These are phyloP conservation scores for Sporothrix dimorphospora DNA, from an alignment of 2,329 filamentous ascomycete species.

Conservation along the genomic window DNA sequence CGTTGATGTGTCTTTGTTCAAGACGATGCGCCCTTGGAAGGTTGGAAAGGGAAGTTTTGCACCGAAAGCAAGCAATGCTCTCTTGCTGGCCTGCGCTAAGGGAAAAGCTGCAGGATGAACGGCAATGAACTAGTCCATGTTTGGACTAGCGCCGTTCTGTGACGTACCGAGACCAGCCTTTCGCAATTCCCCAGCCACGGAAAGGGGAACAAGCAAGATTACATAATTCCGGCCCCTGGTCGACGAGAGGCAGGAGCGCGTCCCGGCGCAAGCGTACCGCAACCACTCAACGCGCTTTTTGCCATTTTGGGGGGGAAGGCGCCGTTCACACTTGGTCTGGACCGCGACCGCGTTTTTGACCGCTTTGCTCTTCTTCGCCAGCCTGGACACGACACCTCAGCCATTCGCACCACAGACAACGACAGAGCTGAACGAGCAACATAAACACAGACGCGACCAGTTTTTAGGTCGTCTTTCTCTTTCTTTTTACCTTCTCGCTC, in stretches of 20 bases:
- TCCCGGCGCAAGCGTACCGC: conserved; percentile 3
- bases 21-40: conserved; percentile 15
- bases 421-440: neutral
- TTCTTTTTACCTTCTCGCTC: neutral
- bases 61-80: conserved; percentile 1
- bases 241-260: neutral
- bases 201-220: conserved; percentile 6
- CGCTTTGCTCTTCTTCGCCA: conserved; percentile 9
- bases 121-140: neutral
- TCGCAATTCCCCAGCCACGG: conserved; percentile 6
- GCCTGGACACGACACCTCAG: neutral
- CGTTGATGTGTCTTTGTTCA: conserved; percentile 10
- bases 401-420: neutral
- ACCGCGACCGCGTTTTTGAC: conserved; percentile 33
- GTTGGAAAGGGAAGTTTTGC: neutral
- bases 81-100: conserved; percentile 15
- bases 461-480: neutral
- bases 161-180: conserved; percentile 30
- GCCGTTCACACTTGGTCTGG: neutral
- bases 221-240: conserved; percentile 24
- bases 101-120: conserved; percentile 16
- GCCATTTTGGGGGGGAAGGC: neutral
- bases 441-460: conserved; percentile 16
- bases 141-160: conserved; percentile 7
- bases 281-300: conserved; percentile 35